Base-by-base conservation (phyloP, 23 red algal species). In the Gracilariopsis chorda region DNA sequence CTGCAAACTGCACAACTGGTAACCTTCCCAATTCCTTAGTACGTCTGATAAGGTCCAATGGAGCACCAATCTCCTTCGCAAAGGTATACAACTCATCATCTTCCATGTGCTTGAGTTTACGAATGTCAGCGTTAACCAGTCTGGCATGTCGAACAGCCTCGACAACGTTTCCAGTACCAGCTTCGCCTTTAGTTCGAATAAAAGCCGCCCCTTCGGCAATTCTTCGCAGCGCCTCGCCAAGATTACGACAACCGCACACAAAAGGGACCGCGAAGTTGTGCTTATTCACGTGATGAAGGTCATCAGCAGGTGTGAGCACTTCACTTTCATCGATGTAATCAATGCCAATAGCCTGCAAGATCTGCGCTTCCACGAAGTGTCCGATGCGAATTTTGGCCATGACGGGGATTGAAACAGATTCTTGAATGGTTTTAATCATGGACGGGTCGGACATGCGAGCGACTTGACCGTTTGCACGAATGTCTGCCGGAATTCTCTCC, bases 311-410 rank as follows among this genome's bases (percentile, higher is more conserved):
- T 30, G 97, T 99, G 34, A 99, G 76, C 53, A 99, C 97, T 84
- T 99, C 97, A 30, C 80, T 89, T 77, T 99, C 97, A 59, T 99
- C 97, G 35, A 99, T 94, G 64, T 94, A 99, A 60, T 99, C 97
- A 24, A 99, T 83, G 34, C 86, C 93, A 55, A 99, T 82, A 17
- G 93, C 93, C 90, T 99, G 84, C 3, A 99, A 82, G 27, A 99
- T 99, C 87, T 99, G 97, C 4, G 97, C 97, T 83, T 99, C 97
- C 16, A 99, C 97, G 73, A 99, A 99, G 78, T 99, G 97, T 19
- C 97, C 97, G 75, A 99, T 99, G 74, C 97, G 84, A 0, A 86
- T 91, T 90, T 99, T 99, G 28, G 97, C 97, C 97, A 99, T 99
- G 37, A 99, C 97, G 21, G 97, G 97, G 61, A 99, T 99, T 53